A percentile compares a stretch with the other conserved stretches of the same genome.
Conservation (phyloP, 129 eudicot genomes). For the Ambrosia trifida region DNA sequence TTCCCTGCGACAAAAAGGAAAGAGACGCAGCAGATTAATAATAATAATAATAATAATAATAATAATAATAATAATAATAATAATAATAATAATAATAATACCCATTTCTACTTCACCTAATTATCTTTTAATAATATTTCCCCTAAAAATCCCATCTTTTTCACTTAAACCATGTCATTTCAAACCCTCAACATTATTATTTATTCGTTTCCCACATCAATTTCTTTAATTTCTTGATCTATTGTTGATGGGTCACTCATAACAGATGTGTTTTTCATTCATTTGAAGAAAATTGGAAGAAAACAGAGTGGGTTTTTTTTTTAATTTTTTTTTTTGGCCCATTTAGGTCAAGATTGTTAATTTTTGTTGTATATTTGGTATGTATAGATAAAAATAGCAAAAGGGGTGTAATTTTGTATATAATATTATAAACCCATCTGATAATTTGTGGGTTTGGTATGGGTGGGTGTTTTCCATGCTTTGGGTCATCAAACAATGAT, state of each 20-base stretch:
- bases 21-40: slow-evolving; percentile 3
- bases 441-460: slow-evolving; percentile 48
- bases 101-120: slow-evolving; percentile 45
- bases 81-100: slow-evolving; percentile 4
- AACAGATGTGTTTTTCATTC: slow-evolving; percentile 2
- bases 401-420: slow-evolving; percentile 1
- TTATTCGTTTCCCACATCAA: slow-evolving; percentile 36
- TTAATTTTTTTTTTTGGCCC: slow-evolving; percentile 15
- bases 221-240: slow-evolving; percentile 84
- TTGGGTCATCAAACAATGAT: slow-evolving; percentile 62
- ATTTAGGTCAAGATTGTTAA: slow-evolving; percentile 12
- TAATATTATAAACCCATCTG: slow-evolving; percentile 1
- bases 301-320: slow-evolving; percentile 23
- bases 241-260: slow-evolving; percentile 47
- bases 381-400: slow-evolving; percentile 20
- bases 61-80: slow-evolving; percentile 17
- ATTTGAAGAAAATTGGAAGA: not conserved
- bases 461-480: slow-evolving; percentile 93
- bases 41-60: slow-evolving; percentile 1
- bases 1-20: slow-evolving; percentile 24
- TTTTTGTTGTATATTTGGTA: slow-evolving; percentile 8
- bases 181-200: slow-evolving; percentile 23
- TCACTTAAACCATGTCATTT: slow-evolving; percentile 21
- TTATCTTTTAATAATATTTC: slow-evolving; percentile 18
- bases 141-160: slow-evolving; percentile 36